Conservation (phyloP, 139 green algal genomes). For the Marvania coccoides region DNA sequence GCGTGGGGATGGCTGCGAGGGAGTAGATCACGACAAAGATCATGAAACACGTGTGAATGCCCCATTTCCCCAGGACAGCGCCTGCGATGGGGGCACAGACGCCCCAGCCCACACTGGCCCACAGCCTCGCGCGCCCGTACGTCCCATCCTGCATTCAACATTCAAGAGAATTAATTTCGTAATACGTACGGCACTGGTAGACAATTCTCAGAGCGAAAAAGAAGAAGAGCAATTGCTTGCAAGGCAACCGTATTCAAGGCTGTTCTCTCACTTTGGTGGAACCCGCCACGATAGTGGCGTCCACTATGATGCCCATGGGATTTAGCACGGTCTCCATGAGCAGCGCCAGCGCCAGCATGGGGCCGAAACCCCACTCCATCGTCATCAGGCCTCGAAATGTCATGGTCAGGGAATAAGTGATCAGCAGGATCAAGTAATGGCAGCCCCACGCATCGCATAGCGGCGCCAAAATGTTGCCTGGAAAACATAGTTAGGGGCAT, state of each 20-base stretch:
- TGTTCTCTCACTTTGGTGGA: too few relatives aligned
- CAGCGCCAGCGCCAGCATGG: constrained; percentile 2
- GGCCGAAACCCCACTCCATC: not conserved
- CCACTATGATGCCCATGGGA: not conserved
- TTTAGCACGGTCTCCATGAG: constrained; percentile 5
- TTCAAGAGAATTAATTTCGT: too few relatives aligned
- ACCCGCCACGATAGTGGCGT: constrained; percentile 1
- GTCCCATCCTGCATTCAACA: not conserved
- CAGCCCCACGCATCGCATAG: not conserved
- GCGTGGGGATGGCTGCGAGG: not conserved
- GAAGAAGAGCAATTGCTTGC: too few relatives aligned
- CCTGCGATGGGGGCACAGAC: constrained; percentile 9
- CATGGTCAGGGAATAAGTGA: not conserved
- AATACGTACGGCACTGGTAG: too few relatives aligned
- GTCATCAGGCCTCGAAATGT: constrained; percentile 3
- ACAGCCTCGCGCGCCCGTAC: constrained; percentile 11
- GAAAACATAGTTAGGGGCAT: not conserved
- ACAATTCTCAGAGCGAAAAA: too few relatives aligned
- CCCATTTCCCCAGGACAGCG: not conserved
- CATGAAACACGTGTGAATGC: constrained; percentile 3
- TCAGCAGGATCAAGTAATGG: constrained; percentile 4
- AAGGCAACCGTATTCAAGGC: too few relatives aligned
- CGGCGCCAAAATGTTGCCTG: constrained; percentile 5
- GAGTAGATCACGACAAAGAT: not conserved
- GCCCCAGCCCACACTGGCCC: constrained; percentile 16